Evolutionary conservation across 441 rosid genomes (phyloP).

Genomic region (Euphorbia corollata): DNA sequence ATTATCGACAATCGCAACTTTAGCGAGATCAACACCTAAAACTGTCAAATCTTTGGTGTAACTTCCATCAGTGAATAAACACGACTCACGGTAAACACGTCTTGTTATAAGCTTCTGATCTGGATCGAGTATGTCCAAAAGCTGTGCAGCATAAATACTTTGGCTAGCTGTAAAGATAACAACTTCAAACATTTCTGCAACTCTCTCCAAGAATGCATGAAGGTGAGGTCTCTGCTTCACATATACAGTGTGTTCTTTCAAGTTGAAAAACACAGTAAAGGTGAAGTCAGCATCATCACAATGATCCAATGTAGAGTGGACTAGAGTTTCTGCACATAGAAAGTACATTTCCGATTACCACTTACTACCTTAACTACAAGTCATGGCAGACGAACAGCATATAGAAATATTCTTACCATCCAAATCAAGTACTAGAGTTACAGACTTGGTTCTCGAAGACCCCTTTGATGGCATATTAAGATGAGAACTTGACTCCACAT

Average conservation of each 20-base stretch:
- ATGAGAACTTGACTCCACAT: constrained; percentile 54
- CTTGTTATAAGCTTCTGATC: constrained; percentile 63
- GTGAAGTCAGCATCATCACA: constrained; percentile 78
- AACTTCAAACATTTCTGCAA: constrained; percentile 81
- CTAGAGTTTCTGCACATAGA: constrained; percentile 71
- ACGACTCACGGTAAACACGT: constrained; percentile 78
- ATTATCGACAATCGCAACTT: constrained; percentile 91
- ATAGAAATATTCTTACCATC: constrained; percentile 53
- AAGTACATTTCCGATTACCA: constrained; percentile 5
- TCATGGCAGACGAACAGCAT: too few relatives aligned
- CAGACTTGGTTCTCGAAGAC: constrained; percentile 43
- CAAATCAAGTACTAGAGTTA: constrained; percentile 86
- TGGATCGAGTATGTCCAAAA: constrained; percentile 75
- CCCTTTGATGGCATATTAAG: constrained; percentile 36
- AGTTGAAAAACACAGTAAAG: constrained; percentile 69
- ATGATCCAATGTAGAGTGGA: constrained; percentile 81
- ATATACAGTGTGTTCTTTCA: constrained; percentile 80
- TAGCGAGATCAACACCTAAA: constrained; percentile 88
- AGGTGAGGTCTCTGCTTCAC: constrained; percentile 85
- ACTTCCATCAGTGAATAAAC: constrained; percentile 72
- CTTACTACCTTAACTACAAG: neutral
- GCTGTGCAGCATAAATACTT: constrained; percentile 82
- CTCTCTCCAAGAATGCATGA: constrained; percentile 71
- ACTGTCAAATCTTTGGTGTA: constrained; percentile 91
- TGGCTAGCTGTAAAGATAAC: constrained; percentile 92